Percentiles rank a stretch among this genome's conserved stretches.
Evolutionary conservation across 208 protist genomes (phyloP).

Genomic region (Phytomonas francai): DNA sequence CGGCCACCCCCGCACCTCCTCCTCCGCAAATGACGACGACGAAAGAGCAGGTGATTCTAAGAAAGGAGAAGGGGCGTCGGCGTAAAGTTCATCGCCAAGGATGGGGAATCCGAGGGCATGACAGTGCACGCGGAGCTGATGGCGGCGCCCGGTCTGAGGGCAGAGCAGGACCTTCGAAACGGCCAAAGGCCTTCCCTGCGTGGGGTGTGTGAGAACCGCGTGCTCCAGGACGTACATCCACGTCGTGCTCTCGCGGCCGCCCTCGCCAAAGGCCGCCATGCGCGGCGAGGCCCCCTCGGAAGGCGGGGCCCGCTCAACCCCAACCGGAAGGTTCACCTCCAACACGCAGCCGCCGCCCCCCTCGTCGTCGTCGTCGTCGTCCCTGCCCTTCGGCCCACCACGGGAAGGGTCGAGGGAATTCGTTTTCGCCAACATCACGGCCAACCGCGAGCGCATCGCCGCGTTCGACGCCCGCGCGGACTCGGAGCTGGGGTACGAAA

Average conservation of each 20-base stretch:
- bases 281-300: constrained; percentile 17
- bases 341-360: too few relatives aligned
- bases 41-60: constrained; percentile 9
- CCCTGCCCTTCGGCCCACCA: too few relatives aligned
- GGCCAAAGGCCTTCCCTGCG: background rate
- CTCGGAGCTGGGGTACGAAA: too few relatives aligned
- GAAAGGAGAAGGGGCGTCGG: too few relatives aligned
- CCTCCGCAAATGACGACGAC: background rate
- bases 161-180: constrained; percentile 52
- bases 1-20: constrained; percentile 11
- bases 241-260: constrained; percentile 19
- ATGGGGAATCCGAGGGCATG: constrained; percentile 74
- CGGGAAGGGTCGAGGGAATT: too few relatives aligned
- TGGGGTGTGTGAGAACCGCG: constrained; percentile 11
- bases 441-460: too few relatives aligned
- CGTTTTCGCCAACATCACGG: too few relatives aligned
- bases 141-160: constrained; percentile 69
- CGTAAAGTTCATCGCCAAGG: constrained; percentile 75
- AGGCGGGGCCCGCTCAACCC: constrained; percentile 13
- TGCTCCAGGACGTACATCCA: constrained; percentile 22
- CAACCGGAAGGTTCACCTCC: background rate
- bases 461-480: too few relatives aligned
- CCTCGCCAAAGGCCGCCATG: constrained; percentile 17
- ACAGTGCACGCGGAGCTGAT: constrained; percentile 87
- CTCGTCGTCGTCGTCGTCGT: too few relatives aligned